Evolutionary conservation across 2,329 filamentous ascomycete species (phyloP).

Genomic region (Talaromyces sp.): DNA sequence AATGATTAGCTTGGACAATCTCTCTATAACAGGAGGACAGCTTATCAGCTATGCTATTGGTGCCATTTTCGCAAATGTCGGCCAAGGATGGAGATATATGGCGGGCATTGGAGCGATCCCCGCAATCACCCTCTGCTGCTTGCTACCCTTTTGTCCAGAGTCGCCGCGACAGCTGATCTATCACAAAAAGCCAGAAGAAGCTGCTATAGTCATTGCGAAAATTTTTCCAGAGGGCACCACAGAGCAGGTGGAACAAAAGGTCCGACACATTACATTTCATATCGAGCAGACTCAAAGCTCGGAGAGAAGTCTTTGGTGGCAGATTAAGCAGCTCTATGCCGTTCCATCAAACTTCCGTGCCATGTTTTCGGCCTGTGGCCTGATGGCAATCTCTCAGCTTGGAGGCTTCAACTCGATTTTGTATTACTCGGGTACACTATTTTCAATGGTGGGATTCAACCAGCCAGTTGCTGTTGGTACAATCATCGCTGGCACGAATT

Average conservation of each 20-base stretch:
- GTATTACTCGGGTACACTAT: slow-evolving; percentile 49
- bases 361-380: slow-evolving; percentile 47
- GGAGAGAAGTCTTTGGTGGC: slow-evolving; percentile 46
- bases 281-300: slow-evolving; percentile 9
- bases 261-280: slow-evolving; percentile 45
- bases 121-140: slow-evolving; percentile 45
- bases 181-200: slow-evolving; percentile 46
- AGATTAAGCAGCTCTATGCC: slow-evolving; percentile 51
- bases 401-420: slow-evolving; percentile 50
- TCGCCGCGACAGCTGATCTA: slow-evolving; percentile 52
- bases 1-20: slow-evolving; percentile 21
- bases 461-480: slow-evolving; percentile 54
- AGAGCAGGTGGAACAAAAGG: slow-evolving; percentile 50
- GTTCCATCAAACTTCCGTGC: slow-evolving; percentile 49
- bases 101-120: slow-evolving; percentile 51
- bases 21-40: slow-evolving; percentile 44
- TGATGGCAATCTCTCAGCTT: slow-evolving; percentile 52
- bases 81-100: slow-evolving; percentile 53
- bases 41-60: slow-evolving; percentile 45
- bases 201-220: slow-evolving; percentile 35
- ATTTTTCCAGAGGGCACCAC: slow-evolving; percentile 34
- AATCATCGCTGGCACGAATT: slow-evolving; percentile 37
- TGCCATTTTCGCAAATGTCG: slow-evolving; percentile 43
- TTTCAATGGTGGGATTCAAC: slow-evolving; percentile 52
- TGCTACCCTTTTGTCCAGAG: slow-evolving; percentile 54